Conservation (phyloP, 495 filamentous ascomycete genomes). For the Cladorrhinum samala region DNA sequence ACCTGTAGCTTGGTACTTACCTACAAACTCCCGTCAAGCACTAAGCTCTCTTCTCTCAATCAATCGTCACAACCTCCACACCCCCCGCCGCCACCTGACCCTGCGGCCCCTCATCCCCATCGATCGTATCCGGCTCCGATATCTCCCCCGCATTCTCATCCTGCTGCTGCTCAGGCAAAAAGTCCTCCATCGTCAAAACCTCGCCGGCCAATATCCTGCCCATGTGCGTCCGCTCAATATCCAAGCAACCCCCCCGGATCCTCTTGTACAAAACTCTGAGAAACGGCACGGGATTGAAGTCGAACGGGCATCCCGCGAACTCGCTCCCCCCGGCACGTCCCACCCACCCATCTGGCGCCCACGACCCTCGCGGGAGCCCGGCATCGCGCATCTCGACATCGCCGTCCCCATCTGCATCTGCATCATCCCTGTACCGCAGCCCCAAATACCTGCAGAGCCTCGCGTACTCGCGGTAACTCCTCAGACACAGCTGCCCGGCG, state of each 20-base stretch:
- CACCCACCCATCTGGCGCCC: constrained; percentile 41
- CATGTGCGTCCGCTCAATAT: constrained; percentile 49
- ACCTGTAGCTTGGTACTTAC: too few species aligned
- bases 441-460: constrained; percentile 50
- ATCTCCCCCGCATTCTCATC: not conserved
- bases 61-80: too few species aligned
- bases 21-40: too few species aligned
- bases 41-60: too few species aligned
- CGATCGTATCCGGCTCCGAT: too few species aligned
- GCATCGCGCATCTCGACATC: too few species aligned
- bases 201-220: constrained; percentile 41
- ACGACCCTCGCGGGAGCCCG: too few species aligned
- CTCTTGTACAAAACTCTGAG: constrained; percentile 42
- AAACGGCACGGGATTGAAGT: constrained; percentile 49
- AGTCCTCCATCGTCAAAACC: constrained; percentile 32
- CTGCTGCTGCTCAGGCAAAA: constrained; percentile 9
- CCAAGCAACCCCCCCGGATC: constrained; percentile 46
- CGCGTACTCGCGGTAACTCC: constrained; percentile 46
- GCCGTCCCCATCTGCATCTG: constrained; percentile 10
- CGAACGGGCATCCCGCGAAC: constrained; percentile 30
- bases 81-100: too few species aligned
- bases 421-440: constrained; percentile 24
- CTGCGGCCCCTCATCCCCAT: not conserved
- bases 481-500: constrained; percentile 60
- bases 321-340: constrained; percentile 15